Evolutionary conservation across 2,329 filamentous ascomycete species (phyloP), one percentile per base, ranked within the genome.

Genomic region (Thermoascus crustaceus): DNA sequence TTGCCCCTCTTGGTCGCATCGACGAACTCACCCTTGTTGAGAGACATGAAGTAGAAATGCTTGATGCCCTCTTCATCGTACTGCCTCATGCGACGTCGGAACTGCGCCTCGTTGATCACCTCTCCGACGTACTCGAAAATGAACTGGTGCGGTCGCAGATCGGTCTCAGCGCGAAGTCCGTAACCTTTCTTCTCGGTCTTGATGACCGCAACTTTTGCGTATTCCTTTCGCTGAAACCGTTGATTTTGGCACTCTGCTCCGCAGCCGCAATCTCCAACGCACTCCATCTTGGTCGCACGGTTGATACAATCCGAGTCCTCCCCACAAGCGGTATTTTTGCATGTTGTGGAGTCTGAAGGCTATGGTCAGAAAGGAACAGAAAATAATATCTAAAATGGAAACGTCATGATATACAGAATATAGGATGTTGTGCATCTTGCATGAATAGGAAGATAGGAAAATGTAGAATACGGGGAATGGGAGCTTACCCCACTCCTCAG

Each of bases 1-100:
- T 96, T 96, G 33, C 91, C 91, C 59, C 86, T 94, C 58, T 91
- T 94, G 7, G 91, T 98, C 14, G 91, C 91, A 64, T 98, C 91
- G 40, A 98, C 87, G 55, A 96, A 98, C 60, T 96, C 91, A 53
- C 80, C 85, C 60, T 94, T 94, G 55, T 79, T 94, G 43, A 98
- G 78, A 18, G 91, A 96, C 91, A 98, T 98, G 69, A 98, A 98
- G 65, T 98, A 98, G 61, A 98, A 98, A 64, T 98, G 91, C 61
- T 93, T 94, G 72, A 98, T 95, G 42, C 88, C 88, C 60, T 96
- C 86, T 31, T 91, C 76, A 55, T 95, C 87, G 62, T 98, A 98
- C 53, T 93, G 83, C 24, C 86, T 68, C 80, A 93, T 95, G 42
- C 91, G 85, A 39, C 80, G 78, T 37, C 87, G 83, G 56, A 96